Percentiles rank a stretch among this genome's conserved stretches.
These are phyloP conservation scores for Colletotrichum horii DNA, from an alignment of 2,329 filamentous ascomycete genomes.

Conservation along the genomic window DNA sequence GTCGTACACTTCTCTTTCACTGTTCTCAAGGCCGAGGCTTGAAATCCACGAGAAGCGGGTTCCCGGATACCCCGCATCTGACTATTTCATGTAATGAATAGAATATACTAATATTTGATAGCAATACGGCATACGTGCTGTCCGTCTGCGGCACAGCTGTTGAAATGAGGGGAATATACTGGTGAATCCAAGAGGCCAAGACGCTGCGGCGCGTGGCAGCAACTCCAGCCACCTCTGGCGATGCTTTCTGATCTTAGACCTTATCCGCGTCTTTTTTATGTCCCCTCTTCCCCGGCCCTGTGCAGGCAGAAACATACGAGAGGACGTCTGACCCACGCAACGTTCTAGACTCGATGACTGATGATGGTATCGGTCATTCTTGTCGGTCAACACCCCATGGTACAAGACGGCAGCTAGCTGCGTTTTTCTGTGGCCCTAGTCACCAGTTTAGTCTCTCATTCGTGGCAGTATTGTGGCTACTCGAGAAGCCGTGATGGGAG, in stretches of 20 bases:
- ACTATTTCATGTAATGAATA: neutral
- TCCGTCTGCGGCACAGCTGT: neutral
- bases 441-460: neutral
- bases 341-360: neutral
- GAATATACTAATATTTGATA: slow-evolving; percentile 7
- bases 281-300: neutral
- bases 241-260: neutral
- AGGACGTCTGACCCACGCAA: neutral
- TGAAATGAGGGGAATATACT: neutral
- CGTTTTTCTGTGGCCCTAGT: neutral
- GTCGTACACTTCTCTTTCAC: neutral
- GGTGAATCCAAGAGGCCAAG: neutral
- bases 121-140: neutral
- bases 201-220: neutral
- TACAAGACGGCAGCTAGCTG: neutral
- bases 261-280: neutral
- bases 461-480: neutral
- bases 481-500: neutral
- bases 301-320: neutral
- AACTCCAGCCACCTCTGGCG: neutral
- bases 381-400: neutral
- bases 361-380: neutral
- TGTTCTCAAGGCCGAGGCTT: neutral
- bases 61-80: neutral
- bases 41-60: neutral